phyloP scores from a whole-genome alignment of 352 stramenopile species.

The Phytophthora syringae region DNA sequence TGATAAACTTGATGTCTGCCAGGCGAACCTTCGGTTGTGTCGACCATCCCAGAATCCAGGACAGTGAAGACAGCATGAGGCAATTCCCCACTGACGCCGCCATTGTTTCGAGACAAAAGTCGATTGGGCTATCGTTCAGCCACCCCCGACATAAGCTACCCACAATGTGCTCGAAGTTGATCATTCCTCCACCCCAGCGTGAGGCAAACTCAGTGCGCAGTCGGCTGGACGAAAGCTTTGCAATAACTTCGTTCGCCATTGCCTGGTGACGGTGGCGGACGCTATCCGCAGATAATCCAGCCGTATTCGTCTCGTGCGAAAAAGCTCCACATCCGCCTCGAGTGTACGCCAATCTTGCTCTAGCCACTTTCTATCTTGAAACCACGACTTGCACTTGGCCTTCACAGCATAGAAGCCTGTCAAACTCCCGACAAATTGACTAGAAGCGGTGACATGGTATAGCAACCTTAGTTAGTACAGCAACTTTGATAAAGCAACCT shows the following conservation, averaged over 20 bases:
- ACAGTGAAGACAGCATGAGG: neutral
- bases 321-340: neutral
- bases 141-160: conserved; percentile 1
- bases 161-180: conserved; percentile 7
- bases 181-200: neutral
- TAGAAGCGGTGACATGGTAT: neutral
- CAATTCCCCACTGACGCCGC: neutral
- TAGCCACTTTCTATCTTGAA: conserved; percentile 19
- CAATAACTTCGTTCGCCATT: neutral
- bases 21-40: neutral
- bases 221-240: neutral
- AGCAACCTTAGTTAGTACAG: conserved; percentile 8
- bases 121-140: conserved; percentile 6
- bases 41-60: neutral
- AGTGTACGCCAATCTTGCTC: conserved; percentile 11
- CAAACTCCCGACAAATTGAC: neutral
- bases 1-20: neutral
- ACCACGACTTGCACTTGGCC: neutral
- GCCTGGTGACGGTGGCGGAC: neutral
- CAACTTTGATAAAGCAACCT: conserved; percentile 10
- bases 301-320: neutral
- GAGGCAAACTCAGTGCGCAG: neutral
- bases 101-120: conserved; percentile 1
- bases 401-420: conserved; percentile 7
- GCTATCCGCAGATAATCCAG: neutral